These are phyloP conservation scores for Myxozyma vanderwaltii DNA, from an alignment of 805 yeast genomes.

Conservation along the genomic window DNA sequence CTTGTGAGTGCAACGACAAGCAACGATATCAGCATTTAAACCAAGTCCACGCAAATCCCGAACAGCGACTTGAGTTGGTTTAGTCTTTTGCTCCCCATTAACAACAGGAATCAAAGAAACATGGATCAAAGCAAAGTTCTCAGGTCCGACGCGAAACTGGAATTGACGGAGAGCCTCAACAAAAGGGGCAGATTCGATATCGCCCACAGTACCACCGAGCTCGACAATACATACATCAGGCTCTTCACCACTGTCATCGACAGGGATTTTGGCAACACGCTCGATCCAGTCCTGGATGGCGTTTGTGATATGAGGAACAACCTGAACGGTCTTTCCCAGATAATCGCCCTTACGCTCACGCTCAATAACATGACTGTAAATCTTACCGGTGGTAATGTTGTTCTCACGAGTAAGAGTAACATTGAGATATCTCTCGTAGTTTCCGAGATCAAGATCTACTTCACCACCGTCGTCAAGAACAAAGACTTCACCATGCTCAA, in stretches of 20 bases:
- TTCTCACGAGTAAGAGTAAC: conserved; percentile 91
- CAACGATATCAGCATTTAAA: conserved; percentile 93
- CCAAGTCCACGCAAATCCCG: conserved; percentile 95
- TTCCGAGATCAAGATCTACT: conserved; percentile 96
- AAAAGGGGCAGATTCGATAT: conserved; percentile 97
- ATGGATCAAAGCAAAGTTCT: conserved; percentile 92
- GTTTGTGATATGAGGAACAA: conserved; percentile 95
- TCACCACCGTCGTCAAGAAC: conserved; percentile 99
- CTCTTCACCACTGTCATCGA: conserved; percentile 79
- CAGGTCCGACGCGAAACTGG: conserved; percentile 94
- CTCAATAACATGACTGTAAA: conserved; percentile 90
- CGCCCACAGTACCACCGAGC: conserved; percentile 99
- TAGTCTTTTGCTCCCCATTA: conserved; percentile 98
- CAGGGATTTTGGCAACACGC: conserved; percentile 86
- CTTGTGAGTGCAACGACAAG: conserved; percentile 89
- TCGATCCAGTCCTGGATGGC: conserved; percentile 99
- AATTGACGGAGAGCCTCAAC: conserved; percentile 99
- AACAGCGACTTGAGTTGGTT: conserved; percentile 99
- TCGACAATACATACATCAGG: conserved; percentile 96
- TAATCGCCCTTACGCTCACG: conserved; percentile 96
- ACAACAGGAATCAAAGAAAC: conserved; percentile 97
- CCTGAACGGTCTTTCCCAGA: conserved; percentile 98
- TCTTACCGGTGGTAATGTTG: conserved; percentile 97
- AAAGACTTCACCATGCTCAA: conserved; percentile 98
- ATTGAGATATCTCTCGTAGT: conserved; percentile 94